Conservation (phyloP, 257 asterid species). For the Nicotiana benthamiana region DNA sequence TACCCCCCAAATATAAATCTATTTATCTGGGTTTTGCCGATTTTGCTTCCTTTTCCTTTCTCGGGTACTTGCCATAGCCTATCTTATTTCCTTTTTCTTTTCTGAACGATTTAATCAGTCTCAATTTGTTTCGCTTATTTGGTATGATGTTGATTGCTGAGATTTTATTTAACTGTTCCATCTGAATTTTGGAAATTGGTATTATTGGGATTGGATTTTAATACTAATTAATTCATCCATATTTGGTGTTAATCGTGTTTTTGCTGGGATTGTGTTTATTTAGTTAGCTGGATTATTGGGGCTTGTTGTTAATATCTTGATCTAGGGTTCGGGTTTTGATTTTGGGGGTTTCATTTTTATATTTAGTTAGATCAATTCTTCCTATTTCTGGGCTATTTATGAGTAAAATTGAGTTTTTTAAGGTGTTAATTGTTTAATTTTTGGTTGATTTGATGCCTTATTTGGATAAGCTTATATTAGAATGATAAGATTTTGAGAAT, state of each 20-base stretch:
- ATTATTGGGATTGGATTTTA: neutral
- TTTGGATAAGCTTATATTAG: neutral
- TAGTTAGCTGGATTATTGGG: neutral
- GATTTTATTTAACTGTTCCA: neutral
- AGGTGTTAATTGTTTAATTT: neutral
- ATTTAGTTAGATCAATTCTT: slow-evolving; percentile 6
- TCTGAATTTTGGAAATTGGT: neutral
- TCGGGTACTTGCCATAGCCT: neutral
- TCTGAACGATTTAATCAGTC: neutral
- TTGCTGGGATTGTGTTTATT: neutral
- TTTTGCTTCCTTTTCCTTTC: slow-evolving; percentile 6
- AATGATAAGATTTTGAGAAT: neutral
- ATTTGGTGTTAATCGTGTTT: neutral
- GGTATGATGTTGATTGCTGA: neutral
- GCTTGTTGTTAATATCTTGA: slow-evolving; percentile 8
- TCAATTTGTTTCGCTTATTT: neutral
- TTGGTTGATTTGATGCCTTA: neutral
- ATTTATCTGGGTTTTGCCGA: slow-evolving; percentile 2
- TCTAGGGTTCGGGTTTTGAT: slow-evolving; percentile 17
- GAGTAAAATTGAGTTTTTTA: neutral
- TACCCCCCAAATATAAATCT: neutral
- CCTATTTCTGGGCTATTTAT: neutral
- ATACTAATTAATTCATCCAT: neutral
- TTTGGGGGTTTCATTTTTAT: neutral
- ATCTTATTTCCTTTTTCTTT: neutral